Evolutionary conservation across 2,329 filamentous ascomycete species (phyloP).

Genomic region (Podosphaera aphanis): DNA sequence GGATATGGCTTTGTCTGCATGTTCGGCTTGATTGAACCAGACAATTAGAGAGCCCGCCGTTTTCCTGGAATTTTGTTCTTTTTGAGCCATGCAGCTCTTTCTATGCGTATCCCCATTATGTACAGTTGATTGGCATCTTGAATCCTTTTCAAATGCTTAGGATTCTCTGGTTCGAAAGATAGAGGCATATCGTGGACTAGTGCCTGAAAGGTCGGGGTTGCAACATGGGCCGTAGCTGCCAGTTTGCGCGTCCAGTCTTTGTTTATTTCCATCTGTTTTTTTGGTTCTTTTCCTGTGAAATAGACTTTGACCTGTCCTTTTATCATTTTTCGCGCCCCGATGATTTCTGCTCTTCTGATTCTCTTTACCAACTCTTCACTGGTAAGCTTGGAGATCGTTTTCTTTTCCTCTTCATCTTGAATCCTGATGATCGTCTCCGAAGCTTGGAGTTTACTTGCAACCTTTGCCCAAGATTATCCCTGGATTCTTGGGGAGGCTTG

Average conservation of each 20-base stretch:
- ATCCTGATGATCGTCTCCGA: not conserved
- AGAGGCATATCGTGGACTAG: not conserved
- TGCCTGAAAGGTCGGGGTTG: not conserved
- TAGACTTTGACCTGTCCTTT: not conserved
- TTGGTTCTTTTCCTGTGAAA: not conserved
- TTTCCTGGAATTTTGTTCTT: not conserved
- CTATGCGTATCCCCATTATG: not conserved
- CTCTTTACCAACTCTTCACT: not conserved
- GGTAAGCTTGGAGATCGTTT: not conserved
- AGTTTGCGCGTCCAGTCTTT: not conserved
- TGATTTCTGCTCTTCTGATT: not conserved
- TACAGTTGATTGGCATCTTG: not conserved
- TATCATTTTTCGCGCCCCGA: not conserved
- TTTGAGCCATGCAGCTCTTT: constrained; percentile 1
- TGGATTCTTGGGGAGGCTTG: not conserved
- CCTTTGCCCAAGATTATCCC: not conserved
- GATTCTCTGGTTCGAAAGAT: not conserved
- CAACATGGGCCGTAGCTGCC: not conserved
- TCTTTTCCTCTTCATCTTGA: not conserved
- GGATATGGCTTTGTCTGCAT: not conserved
- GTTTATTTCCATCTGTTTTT: not conserved
- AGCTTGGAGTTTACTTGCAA: not conserved
- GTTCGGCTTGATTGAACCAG: not conserved
- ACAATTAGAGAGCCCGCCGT: not conserved
- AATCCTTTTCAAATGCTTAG: not conserved